A percentile compares a stretch with the other conserved stretches of the same genome.
These are phyloP conservation scores for Piper betle DNA, from an alignment of 164 flowering plant genomes.

Conservation along the genomic window DNA sequence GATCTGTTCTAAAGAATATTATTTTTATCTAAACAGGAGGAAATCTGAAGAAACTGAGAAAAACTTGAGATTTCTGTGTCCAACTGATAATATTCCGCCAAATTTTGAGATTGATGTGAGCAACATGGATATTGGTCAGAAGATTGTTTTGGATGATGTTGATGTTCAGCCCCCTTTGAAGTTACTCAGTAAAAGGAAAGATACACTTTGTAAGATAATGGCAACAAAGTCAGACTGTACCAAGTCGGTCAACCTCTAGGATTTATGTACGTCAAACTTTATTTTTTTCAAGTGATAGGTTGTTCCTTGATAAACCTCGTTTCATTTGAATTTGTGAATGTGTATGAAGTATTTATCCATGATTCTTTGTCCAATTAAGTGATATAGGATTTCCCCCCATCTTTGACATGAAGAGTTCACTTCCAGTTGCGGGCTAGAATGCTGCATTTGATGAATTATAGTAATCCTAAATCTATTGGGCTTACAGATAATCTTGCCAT, in stretches of 20 bases:
- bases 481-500: too few species aligned
- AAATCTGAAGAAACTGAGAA: slow-evolving; percentile 31
- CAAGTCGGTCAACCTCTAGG: neutral
- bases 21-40: slow-evolving; percentile 44
- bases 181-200: slow-evolving; percentile 54
- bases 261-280: neutral
- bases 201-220: slow-evolving; percentile 51
- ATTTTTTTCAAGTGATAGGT: neutral
- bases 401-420: too few species aligned
- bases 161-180: slow-evolving; percentile 54
- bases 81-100: slow-evolving; percentile 59
- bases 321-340: too few species aligned
- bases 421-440: too few species aligned
- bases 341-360: too few species aligned
- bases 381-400: too few species aligned
- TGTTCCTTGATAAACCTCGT: too few species aligned
- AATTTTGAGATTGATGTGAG: slow-evolving; percentile 81
- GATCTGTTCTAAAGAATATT: too few species aligned
- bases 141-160: slow-evolving; percentile 36
- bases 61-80: slow-evolving; percentile 46
- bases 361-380: too few species aligned
- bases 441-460: too few species aligned
- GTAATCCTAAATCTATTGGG: too few species aligned
- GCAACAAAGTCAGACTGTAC: slow-evolving; percentile 4
- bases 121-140: slow-evolving; percentile 65